A percentile compares a stretch with the other conserved stretches of the same genome.
Evolutionary conservation across 2,329 filamentous ascomycete genomes (phyloP).

Genomic region (Trichoderma endophyticum): DNA sequence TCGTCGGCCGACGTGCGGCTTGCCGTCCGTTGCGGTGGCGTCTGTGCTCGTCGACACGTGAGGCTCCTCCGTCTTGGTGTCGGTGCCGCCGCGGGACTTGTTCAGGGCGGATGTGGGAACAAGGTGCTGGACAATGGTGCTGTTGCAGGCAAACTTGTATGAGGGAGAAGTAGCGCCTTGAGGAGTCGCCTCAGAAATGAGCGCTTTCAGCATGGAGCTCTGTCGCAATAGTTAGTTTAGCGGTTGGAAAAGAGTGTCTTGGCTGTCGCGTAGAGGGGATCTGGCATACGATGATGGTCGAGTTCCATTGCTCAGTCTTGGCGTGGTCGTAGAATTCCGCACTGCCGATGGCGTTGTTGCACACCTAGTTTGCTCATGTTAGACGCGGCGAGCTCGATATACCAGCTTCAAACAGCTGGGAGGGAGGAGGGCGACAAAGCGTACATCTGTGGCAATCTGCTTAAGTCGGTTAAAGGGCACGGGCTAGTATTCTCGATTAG

Average conservation of each 20-base stretch:
- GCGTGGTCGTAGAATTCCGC: slow-evolving; percentile 83
- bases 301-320: slow-evolving; percentile 86
- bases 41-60: slow-evolving; percentile 54
- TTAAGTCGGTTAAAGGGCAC: slow-evolving; percentile 73
- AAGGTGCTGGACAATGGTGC: slow-evolving; percentile 95
- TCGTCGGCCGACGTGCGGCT: slow-evolving; percentile 74
- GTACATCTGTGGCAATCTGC: slow-evolving; percentile 81
- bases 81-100: slow-evolving; percentile 53
- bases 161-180: slow-evolving; percentile 55
- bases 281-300: slow-evolving; percentile 75
- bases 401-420: background rate
- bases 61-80: slow-evolving; percentile 48
- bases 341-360: slow-evolving; percentile 70
- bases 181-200: slow-evolving; percentile 71
- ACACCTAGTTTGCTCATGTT: slow-evolving; percentile 59
- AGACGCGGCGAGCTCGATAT: background rate
- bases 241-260: background rate
- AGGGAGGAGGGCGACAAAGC: slow-evolving; percentile 29
- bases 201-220: slow-evolving; percentile 72
- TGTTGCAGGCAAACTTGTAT: slow-evolving; percentile 96
- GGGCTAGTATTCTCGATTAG: slow-evolving; percentile 52
- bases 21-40: slow-evolving; percentile 57
- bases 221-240: slow-evolving; percentile 34
- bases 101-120: slow-evolving; percentile 64
- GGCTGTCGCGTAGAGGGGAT: slow-evolving; percentile 13